Conservation (phyloP, 2,329 filamentous ascomycete species). For the Graphilbum fragrans region DNA sequence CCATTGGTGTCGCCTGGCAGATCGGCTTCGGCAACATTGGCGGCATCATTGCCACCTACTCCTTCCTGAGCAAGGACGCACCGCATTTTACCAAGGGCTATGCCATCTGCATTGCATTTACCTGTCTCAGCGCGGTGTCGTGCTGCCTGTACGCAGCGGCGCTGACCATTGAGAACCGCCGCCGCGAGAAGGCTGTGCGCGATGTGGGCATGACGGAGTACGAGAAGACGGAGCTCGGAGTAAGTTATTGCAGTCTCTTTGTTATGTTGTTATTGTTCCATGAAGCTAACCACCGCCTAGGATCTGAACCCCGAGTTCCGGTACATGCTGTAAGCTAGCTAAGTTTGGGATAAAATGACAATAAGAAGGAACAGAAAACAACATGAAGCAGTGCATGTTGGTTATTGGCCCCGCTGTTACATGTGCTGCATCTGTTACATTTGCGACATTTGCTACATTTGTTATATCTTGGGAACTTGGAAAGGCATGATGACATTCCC, state of each 20-base stretch:
- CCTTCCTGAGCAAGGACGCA: constrained; percentile 53
- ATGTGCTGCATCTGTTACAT: no score
- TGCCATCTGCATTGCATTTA: constrained; percentile 63
- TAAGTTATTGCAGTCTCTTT: constrained; percentile 13
- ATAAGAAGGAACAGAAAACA: not conserved
- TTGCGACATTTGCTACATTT: no score
- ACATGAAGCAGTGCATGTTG: no score
- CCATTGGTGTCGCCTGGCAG: constrained; percentile 65
- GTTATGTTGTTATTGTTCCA: not conserved
- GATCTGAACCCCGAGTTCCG: constrained; percentile 23
- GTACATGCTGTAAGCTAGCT: constrained; percentile 19
- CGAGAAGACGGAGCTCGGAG: constrained; percentile 27
- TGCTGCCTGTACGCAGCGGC: constrained; percentile 48
- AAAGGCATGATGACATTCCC: not conserved
- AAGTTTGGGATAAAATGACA: not conserved
- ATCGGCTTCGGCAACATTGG: constrained; percentile 70
- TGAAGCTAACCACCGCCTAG: constrained; percentile 8
- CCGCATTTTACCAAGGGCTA: constrained; percentile 63
- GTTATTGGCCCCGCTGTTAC: no score
- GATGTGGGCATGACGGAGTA: constrained; percentile 18
- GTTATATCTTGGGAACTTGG: no score
- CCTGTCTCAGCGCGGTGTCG: constrained; percentile 50
- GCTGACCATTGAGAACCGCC: constrained; percentile 48
- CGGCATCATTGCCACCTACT: constrained; percentile 65
- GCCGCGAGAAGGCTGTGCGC: constrained; percentile 30